Percentiles rank a stretch among this genome's conserved stretches.
Evolutionary conservation across 1,284 basidiomycete genomes (phyloP).

Genomic region (Bondarzewia mesenterica): DNA sequence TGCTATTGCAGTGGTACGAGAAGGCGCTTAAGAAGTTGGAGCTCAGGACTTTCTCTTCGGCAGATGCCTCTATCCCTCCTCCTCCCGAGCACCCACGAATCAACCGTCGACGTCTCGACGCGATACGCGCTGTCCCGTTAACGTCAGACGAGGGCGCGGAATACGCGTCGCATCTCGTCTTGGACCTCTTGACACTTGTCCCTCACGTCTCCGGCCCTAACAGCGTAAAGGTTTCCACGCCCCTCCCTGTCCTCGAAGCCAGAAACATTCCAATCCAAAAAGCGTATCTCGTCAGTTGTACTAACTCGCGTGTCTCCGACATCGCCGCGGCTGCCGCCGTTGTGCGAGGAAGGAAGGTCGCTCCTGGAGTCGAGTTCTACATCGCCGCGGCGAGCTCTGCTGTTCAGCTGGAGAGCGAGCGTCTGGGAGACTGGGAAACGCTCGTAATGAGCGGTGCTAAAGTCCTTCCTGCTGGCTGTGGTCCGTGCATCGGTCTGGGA

Average conservation of each 20-base stretch:
- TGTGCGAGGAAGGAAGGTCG: constrained; percentile 78
- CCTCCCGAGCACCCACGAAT: constrained; percentile 85
- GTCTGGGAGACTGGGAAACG: constrained; percentile 81
- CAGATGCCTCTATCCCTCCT: constrained; percentile 46
- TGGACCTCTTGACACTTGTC: constrained; percentile 90
- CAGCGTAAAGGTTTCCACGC: constrained; percentile 93
- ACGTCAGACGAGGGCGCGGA: constrained; percentile 72
- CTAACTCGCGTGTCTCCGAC: constrained; percentile 95
- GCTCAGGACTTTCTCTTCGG: constrained; percentile 66
- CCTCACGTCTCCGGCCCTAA: constrained; percentile 97
- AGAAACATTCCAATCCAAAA: constrained; percentile 86
- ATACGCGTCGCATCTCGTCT: constrained; percentile 85
- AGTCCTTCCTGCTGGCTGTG: constrained; percentile 91
- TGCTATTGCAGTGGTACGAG: constrained; percentile 86
- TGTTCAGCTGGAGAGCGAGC: constrained; percentile 88
- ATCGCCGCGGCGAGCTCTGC: constrained; percentile 90
- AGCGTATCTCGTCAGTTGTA: constrained; percentile 97
- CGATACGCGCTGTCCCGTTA: constrained; percentile 49
- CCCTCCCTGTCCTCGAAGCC: constrained; percentile 75
- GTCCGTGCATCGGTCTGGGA: constrained; percentile 96
- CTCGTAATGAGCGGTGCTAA: constrained; percentile 86
- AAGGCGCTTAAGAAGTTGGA: constrained; percentile 71
- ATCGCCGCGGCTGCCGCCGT: constrained; percentile 89
- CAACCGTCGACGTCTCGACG: constrained; percentile 67
- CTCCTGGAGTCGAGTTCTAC: constrained; percentile 93